Conservation (phyloP, 306 rosid species). For the Casuarina glauca region DNA sequence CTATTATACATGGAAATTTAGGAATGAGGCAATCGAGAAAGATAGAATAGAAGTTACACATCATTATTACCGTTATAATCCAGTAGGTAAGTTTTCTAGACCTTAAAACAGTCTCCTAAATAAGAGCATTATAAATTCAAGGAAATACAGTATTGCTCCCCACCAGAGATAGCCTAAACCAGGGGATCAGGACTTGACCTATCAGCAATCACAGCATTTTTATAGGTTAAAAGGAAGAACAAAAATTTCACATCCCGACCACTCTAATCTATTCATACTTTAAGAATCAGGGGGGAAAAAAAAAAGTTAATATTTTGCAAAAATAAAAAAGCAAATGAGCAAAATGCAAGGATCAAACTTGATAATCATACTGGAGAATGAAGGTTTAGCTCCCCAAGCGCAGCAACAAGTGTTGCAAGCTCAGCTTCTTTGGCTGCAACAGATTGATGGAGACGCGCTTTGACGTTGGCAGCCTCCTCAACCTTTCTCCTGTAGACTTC, state of each 20-base stretch:
- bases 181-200: conserved; percentile 1
- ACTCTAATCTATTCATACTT: background rate
- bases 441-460: conserved; percentile 89
- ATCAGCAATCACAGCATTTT: background rate
- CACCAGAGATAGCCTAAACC: background rate
- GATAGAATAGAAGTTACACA: background rate
- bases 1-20: too few relatives aligned
- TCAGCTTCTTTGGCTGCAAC: conserved; percentile 95
- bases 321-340: background rate
- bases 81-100: background rate
- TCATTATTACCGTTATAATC: background rate
- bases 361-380: conserved; percentile 62
- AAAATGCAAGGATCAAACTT: background rate
- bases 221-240: background rate
- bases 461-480: conserved; percentile 82
- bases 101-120: background rate
- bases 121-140: background rate
- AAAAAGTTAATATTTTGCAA: background rate
- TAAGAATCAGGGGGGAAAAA: background rate
- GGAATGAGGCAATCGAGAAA: background rate
- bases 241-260: background rate
- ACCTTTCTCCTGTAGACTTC: conserved; percentile 88
- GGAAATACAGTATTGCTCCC: background rate
- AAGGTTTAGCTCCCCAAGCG: conserved; percentile 84
- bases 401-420: conserved; percentile 85